Evolutionary conservation across 176 grass and related monocot species (phyloP), one percentile per base, ranked within the genome.

Genomic region (Oropetium thomaeum): DNA sequence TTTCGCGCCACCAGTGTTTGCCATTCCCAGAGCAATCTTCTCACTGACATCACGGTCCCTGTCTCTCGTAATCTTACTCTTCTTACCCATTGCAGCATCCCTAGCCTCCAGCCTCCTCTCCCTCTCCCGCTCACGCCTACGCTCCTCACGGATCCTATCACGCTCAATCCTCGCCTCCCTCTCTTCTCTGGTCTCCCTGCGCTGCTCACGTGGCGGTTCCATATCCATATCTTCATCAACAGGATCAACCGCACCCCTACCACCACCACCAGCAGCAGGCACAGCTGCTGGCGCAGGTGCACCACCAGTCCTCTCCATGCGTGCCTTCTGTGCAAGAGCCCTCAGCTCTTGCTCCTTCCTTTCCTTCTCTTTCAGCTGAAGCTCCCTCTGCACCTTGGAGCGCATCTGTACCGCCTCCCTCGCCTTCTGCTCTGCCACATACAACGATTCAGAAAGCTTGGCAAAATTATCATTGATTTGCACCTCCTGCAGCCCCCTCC

Each of bases 391-490:
- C 28, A 97, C 86, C 83, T 97, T 97, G 49, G 95, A 97, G 65
- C 95, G 86, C 90, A 93, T 93, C 47, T 90, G 88, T 52, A 97
- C 95, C 10, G 90, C 95, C 62, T 97, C 95, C 67, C 95, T 93
- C 0, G 95, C 95, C 84, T 97, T 97, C 88, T 97, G 95, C 80
- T 97, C 95, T 1, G 95, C 90, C 44, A 97, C 95, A 87, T 97
- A 97, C 75, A 97, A 44, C 33, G 91, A 42, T 68, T 97, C 95
- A 17, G 95, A 97, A 40, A 97, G 84, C 83, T 93, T 93, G 28
- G 95, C 95, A 69, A 97, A 97, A 42, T 97, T 93, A 75, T 97
- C 95, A 79, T 97, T 97, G 64, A 97, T 97, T 71, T 97, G 95
- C 58, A 97, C 95, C 68, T 97, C 95, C 71, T 97, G 95, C 70